A percentile compares a stretch with the other conserved stretches of the same genome.
Evolutionary conservation across 2,329 filamentous ascomycete genomes (phyloP).

Genomic region (Botrytis pseudocinerea): DNA sequence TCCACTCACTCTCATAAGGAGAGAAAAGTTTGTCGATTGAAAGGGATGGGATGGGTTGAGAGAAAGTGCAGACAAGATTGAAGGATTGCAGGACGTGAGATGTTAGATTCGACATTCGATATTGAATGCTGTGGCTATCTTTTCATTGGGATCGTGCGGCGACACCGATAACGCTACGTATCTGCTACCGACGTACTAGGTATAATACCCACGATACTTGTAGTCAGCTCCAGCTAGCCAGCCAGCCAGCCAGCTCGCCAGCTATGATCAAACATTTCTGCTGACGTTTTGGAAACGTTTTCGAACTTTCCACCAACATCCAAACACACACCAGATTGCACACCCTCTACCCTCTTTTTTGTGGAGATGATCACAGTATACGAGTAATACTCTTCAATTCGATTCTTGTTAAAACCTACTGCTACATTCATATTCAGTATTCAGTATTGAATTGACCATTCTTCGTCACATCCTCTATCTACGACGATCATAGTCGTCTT

Average conservation of each 20-base stretch:
- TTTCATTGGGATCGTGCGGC: not conserved
- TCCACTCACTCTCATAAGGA: not conserved
- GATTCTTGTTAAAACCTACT: not conserved
- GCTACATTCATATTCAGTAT: not conserved
- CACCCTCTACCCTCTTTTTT: not conserved
- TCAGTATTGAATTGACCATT: not conserved
- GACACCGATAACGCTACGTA: not conserved
- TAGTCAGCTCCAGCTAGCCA: not conserved
- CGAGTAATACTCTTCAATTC: not conserved
- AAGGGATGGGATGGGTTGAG: not conserved
- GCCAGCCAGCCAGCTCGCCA: not conserved
- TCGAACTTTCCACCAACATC: slow-evolving; percentile 4
- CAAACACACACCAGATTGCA: not conserved
- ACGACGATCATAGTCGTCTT: not conserved
- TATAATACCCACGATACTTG: not conserved
- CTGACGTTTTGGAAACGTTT: not conserved
- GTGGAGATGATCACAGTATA: not conserved
- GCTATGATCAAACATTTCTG: not conserved
- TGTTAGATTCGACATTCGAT: not conserved
- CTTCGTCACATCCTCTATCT: not conserved
- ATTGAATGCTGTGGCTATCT: slow-evolving; percentile 9
- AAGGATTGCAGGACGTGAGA: not conserved
- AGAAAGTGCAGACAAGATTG: not conserved
- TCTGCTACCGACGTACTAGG: not conserved
- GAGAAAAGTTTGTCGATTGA: not conserved